Evolutionary conservation across 2,329 filamentous ascomycete species (phyloP), one percentile per base, ranked within the genome.

Genomic region (Dendrostoma leiphaemia): DNA sequence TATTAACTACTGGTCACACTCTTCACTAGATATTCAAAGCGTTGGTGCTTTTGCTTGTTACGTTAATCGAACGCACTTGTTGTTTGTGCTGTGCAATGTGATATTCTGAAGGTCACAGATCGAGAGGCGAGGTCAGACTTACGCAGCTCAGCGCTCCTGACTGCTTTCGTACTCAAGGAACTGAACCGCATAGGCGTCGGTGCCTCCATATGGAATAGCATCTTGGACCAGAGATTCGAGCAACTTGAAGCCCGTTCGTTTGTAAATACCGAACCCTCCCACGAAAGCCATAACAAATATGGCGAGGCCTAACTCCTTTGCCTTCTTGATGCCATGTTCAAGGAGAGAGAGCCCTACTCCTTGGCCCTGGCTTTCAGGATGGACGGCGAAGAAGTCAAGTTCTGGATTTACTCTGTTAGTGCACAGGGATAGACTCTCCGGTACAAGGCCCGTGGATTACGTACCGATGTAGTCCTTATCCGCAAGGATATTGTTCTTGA

Each of bases 161-260:
- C n/a, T n/a, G n/a, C n/a, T n/a, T n/a, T n/a, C n/a, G n/a, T n/a
- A 54, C 34, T 57, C 73, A 37, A 63, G 19, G 35, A 63, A 63
- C 26, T 63, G 63, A 24, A 51, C 49, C 3, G 45, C 53, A 49
- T 61, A 64, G 17, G 60, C 45, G 2, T 60, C 61, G n/a, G 58
- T 45, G 2, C 63, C 62, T 1, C 63, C 64, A 24, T 53, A 61
- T 12, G 34, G 32, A 5, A 61, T 56, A 28, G 59, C 57, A 8
- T 65, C 63, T 35, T 61, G 59, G 21, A 61, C 51, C 10, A 62
- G 24, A 9, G 59, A 51, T 3, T 62, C 55, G 24, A 62, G 46
- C 38, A 58, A 23, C 38, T 49, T 38, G 38, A 63, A 66, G 0
- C 62, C 63, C 13, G 61, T 50, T 38, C 59, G 54, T 51, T 58